Evolutionary conservation across 805 yeast genomes (phyloP).

Genomic region (Candida khao-thaluensis): DNA sequence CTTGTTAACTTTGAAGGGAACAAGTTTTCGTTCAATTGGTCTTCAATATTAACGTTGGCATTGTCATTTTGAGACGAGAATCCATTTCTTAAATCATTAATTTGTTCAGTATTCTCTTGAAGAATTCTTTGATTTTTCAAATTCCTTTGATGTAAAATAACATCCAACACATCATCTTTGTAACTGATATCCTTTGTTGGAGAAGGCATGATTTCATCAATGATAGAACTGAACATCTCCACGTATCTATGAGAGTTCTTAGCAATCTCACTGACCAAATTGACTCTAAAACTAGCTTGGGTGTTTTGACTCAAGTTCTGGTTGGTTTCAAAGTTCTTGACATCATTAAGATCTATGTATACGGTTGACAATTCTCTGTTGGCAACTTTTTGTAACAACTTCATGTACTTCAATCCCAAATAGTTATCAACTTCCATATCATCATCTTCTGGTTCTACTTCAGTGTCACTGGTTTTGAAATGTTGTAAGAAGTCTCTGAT

Average conservation of each 20-base stretch:
- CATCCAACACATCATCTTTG: slow-evolving; percentile 89
- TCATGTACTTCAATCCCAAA: slow-evolving; percentile 63
- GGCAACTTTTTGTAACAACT: slow-evolving; percentile 71
- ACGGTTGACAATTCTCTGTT: slow-evolving; percentile 75
- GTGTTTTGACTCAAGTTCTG: slow-evolving; percentile 15
- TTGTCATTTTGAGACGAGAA: slow-evolving; percentile 22
- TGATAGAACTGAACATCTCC: slow-evolving; percentile 70
- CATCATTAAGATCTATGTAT: slow-evolving; percentile 79
- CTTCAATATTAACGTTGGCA: slow-evolving; percentile 12
- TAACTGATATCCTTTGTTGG: slow-evolving; percentile 80
- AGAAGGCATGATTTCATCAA: slow-evolving; percentile 81
- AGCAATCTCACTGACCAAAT: slow-evolving; percentile 56
- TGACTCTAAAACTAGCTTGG: slow-evolving; percentile 9
- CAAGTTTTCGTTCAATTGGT: slow-evolving; percentile 39
- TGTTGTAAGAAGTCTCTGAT: slow-evolving; percentile 67
- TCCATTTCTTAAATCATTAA: slow-evolving; percentile 41
- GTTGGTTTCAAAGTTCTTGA: slow-evolving; percentile 64
- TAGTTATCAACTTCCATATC: slow-evolving; percentile 22
- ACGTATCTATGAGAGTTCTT: slow-evolving; percentile 77
- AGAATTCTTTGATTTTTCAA: slow-evolving; percentile 74
- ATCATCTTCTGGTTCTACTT: slow-evolving; percentile 13
- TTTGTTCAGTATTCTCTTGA: slow-evolving; percentile 65
- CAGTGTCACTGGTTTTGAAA: slow-evolving; percentile 46
- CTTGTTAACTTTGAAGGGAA: slow-evolving; percentile 88
- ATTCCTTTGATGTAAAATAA: slow-evolving; percentile 85